Base-by-base conservation (phyloP, 345 rosid genomes). In the Euphorbia peplus region DNA sequence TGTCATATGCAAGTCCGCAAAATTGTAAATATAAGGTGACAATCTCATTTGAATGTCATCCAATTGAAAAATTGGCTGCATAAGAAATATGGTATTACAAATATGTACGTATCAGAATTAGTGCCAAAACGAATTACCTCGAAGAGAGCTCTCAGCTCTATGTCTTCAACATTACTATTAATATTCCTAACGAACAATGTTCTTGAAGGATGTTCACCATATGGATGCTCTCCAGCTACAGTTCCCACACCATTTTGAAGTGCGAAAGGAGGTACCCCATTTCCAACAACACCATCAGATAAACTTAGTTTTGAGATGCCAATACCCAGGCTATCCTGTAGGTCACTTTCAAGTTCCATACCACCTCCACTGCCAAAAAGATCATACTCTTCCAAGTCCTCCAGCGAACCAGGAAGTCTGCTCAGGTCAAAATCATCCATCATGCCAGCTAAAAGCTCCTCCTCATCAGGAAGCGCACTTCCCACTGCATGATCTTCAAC, bases 171-270 rank as follows among this genome's bases (percentile, higher is more conserved):
- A 61, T 84, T 87, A 44, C 95, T 87, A 52, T 89, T 87, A 47
- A 89, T 89, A 70, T 89, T 89, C 47, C 92, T 77, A 72, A 89
- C 95, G 80, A 89, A 89, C 55, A 89, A 69, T 21, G 95, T 89
- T 78, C 95, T 85, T 7, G 92, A 89, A 57, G 95, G 95, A 77
- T 87, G 95, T 79, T 87, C 95, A 1, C 91, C 95, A 64, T 79
- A 84, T 2, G 95, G 95, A 77, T 89, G 91, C 50, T 89, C 95
- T 18, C 92, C 90, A 70, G 85, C 85, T n/a, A 89, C 67, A 28
- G 87, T 70, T 72, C 90, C 92, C 60, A 44, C 81, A 66, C 86
- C 86, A 74, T 84, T 89, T 56, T 84, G 53, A 74, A 87, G 75
- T 63, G 72, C 53, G 56, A 74, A 86, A 4, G 71, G 90, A 21